Evolutionary conservation across 495 filamentous ascomycete species (phyloP), one percentile per base, ranked within the genome.

Genomic region (Aspergillus incahuasiensis): DNA sequence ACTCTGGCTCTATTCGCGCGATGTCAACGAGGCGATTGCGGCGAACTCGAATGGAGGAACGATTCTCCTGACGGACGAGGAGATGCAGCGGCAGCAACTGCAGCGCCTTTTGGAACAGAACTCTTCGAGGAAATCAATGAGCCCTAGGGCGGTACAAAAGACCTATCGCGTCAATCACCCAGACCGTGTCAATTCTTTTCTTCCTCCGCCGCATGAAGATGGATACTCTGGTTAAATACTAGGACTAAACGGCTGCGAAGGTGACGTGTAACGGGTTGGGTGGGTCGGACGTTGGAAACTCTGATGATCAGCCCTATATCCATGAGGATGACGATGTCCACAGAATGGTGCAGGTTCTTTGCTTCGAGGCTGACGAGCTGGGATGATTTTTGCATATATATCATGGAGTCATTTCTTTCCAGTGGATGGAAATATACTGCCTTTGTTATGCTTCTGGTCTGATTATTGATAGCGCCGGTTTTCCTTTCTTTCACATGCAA

Each of bases 21-120:
- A 57, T 35, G 46, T 57, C 11, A 30, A 56, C 38, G 40, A 25
- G 12, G 52, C 54, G 22, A 56, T 48, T 30, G 51, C 30, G 1
- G 30, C n/a, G 11, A 6, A 40, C 21, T 45, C 60, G 18, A 32
- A 57, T 19, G 54, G 55, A 9, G 61, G 58, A 16, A 68, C 57
- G 3, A 60, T 58, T 3, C 58, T 71, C 0, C 52, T 74, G 34
- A 71, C 63, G 9, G 66, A 70, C n/a, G 69, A 72, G 22, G 72
- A 74, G 46, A 60, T 69, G 69, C 68, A 71, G 45, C 69, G 72
- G 15, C 66, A 63, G 38, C 69, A 75, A 46, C 50, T 75, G n/a
- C 63, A 64, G 25, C 61, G 65, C 7, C 54, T 74, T 5, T 30
- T 75, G 12, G 61, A 68, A 20, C 55, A 63, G 24, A 64, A 62